Conservation (phyloP, 2,329 filamentous ascomycete genomes). For the Fusarium secorum region DNA sequence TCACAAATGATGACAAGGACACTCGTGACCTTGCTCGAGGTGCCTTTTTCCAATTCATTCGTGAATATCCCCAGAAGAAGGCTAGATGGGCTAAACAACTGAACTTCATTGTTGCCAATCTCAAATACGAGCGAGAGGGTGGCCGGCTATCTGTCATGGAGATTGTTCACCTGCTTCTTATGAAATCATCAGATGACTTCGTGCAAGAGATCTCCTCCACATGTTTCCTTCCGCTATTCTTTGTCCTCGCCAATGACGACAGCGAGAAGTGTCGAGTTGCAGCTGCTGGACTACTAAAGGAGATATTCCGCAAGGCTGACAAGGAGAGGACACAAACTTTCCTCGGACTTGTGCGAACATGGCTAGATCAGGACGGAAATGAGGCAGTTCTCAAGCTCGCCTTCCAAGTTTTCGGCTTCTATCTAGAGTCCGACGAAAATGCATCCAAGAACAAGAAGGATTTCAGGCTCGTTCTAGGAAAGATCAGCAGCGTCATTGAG, state of each 20-base stretch:
- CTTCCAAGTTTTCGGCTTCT: conserved; percentile 82
- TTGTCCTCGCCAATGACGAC: conserved; percentile 88
- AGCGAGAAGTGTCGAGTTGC: conserved; percentile 84
- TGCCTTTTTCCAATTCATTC: conserved; percentile 91
- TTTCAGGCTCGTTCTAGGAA: conserved; percentile 66
- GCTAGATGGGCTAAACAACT: conserved; percentile 89
- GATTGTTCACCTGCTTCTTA: conserved; percentile 83
- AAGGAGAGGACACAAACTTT: conserved; percentile 75
- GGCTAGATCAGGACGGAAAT: conserved; percentile 80
- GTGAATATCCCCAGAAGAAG: conserved; percentile 93
- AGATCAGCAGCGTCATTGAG: conserved; percentile 61
- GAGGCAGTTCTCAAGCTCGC: conserved; percentile 74
- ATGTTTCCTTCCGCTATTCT: conserved; percentile 86
- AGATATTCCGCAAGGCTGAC: conserved; percentile 81
- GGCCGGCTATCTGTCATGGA: conserved; percentile 94
- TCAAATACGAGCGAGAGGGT: conserved; percentile 88
- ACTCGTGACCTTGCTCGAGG: conserved; percentile 88
- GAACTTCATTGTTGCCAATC: conserved; percentile 85
- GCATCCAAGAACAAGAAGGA: conserved; percentile 71
- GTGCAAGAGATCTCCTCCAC: conserved; percentile 82
- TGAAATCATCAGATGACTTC: conserved; percentile 82
- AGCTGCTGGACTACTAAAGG: conserved; percentile 80
- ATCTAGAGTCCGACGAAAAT: conserved; percentile 74
- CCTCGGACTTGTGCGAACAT: conserved; percentile 73
- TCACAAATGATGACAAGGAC: conserved; percentile 90